phyloP scores from a whole-genome alignment of 2,329 filamentous ascomycete species.

The Atkinsonella hypoxylon region DNA sequence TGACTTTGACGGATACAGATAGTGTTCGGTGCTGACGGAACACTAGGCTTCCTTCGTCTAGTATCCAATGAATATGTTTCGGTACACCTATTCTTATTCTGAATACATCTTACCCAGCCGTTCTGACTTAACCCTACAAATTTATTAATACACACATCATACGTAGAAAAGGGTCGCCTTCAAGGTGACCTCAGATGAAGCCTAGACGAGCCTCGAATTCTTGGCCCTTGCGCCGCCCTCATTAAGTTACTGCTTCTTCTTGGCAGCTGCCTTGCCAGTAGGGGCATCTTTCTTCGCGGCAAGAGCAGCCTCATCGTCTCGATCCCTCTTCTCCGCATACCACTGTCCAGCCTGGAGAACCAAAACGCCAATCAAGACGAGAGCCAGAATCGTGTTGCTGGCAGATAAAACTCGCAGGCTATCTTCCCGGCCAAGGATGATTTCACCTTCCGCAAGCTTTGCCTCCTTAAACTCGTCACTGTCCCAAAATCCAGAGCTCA shows the following conservation, averaged over 20 bases:
- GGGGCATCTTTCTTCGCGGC: conserved; percentile 26
- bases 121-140: neutral
- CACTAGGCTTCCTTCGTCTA: neutral
- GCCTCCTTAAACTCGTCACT: conserved; percentile 27
- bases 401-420: conserved; percentile 82
- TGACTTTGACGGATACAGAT: neutral
- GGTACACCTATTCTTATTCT: neutral
- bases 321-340: conserved; percentile 94
- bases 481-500: conserved; percentile 57
- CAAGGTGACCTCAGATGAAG: neutral
- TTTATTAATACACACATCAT: neutral
- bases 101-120: neutral
- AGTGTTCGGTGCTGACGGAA: neutral
- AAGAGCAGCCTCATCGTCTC: conserved; percentile 60
- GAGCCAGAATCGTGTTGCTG: conserved; percentile 89
- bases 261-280: conserved; percentile 16
- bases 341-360: conserved; percentile 94
- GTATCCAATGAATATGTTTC: neutral
- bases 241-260: conserved; percentile 24
- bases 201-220: neutral
- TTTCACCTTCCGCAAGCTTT: conserved; percentile 41
- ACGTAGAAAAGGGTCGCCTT: neutral
- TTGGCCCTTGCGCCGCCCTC: neutral
- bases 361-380: conserved; percentile 83
- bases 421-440: conserved; percentile 72